Conservation (phyloP, 768 basidiomycete species). For the Psilocybe subaeruginosa region DNA sequence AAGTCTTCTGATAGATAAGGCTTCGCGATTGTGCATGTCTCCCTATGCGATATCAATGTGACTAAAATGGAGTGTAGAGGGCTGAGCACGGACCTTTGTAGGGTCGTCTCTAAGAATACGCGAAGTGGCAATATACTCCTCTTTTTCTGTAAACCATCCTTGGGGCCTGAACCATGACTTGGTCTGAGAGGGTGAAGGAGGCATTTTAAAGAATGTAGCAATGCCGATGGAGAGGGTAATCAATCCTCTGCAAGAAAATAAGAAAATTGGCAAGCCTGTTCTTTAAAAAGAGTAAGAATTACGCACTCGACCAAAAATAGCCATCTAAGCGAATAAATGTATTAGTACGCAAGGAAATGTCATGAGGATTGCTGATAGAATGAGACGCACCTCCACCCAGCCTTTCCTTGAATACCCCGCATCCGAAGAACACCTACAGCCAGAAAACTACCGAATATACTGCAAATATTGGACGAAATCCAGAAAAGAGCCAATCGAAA, state of each 20-base stretch:
- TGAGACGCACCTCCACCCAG: slow-evolving; percentile 49
- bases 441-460: slow-evolving; percentile 54
- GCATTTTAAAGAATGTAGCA: slow-evolving; percentile 59
- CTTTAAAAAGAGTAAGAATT: background rate
- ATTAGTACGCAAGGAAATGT: no score
- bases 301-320: slow-evolving; percentile 56
- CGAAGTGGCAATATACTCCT: slow-evolving; percentile 63
- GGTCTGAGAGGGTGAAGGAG: slow-evolving; percentile 62
- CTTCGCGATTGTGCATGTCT: slow-evolving; percentile 75
- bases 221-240: slow-evolving; percentile 55
- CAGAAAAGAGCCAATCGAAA: slow-evolving; percentile 60
- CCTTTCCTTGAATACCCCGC: slow-evolving; percentile 55
- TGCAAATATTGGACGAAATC: slow-evolving; percentile 49
- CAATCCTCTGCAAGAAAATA: slow-evolving; percentile 14
- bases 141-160: slow-evolving; percentile 66
- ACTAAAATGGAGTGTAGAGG: background rate
- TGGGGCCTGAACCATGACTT: slow-evolving; percentile 59
- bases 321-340: slow-evolving; percentile 36
- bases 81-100: slow-evolving; percentile 42
- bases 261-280: no score
- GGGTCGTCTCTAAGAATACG: slow-evolving; percentile 69
- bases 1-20: slow-evolving; percentile 47
- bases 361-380: no score
- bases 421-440: slow-evolving; percentile 66
- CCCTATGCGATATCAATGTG: slow-evolving; percentile 33